Conservation (phyloP, 2,329 filamentous ascomycete genomes). For the Penicillium sp. region DNA sequence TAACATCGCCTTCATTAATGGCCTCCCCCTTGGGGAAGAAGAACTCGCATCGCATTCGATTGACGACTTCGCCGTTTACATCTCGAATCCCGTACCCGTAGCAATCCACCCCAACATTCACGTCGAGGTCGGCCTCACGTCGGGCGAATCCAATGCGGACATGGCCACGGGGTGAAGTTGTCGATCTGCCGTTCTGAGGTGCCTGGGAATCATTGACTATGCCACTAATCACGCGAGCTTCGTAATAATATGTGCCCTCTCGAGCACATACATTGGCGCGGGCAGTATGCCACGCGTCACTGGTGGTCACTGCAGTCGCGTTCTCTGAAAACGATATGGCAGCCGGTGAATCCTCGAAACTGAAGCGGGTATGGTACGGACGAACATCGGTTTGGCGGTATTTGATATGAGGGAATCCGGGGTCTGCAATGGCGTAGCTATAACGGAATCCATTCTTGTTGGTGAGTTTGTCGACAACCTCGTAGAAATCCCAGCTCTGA, state of each 20-base stretch:
- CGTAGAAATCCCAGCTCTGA: slow-evolving; percentile 43
- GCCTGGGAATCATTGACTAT: slow-evolving; percentile 31
- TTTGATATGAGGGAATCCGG: slow-evolving; percentile 81
- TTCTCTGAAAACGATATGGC: slow-evolving; percentile 78
- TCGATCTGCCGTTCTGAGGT: slow-evolving; percentile 22
- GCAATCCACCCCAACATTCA: slow-evolving; percentile 78
- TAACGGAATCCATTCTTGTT: slow-evolving; percentile 78
- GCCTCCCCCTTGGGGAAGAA: slow-evolving; percentile 78
- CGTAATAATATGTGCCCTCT: slow-evolving; percentile 90
- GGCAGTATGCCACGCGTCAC: slow-evolving; percentile 89
- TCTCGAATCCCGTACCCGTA: slow-evolving; percentile 95
- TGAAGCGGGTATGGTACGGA: slow-evolving; percentile 80
- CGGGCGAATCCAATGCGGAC: slow-evolving; percentile 50
- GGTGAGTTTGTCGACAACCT: slow-evolving; percentile 52
- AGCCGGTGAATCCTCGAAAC: slow-evolving; percentile 85
- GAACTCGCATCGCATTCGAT: slow-evolving; percentile 88
- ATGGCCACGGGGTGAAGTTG: slow-evolving; percentile 39
- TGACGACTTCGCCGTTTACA: slow-evolving; percentile 83
- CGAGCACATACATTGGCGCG: slow-evolving; percentile 86
- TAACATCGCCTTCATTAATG: slow-evolving; percentile 85
- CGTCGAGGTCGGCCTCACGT: slow-evolving; percentile 47
- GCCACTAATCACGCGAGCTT: slow-evolving; percentile 83
- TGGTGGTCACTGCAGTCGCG: slow-evolving; percentile 76
- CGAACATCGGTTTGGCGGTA: slow-evolving; percentile 85
- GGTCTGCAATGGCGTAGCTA: slow-evolving; percentile 85